Percentiles rank a stretch among this genome's conserved stretches.
Evolutionary conservation across 1,139 yeast genomes (phyloP).

Genomic region (Protomyces gravidus): DNA sequence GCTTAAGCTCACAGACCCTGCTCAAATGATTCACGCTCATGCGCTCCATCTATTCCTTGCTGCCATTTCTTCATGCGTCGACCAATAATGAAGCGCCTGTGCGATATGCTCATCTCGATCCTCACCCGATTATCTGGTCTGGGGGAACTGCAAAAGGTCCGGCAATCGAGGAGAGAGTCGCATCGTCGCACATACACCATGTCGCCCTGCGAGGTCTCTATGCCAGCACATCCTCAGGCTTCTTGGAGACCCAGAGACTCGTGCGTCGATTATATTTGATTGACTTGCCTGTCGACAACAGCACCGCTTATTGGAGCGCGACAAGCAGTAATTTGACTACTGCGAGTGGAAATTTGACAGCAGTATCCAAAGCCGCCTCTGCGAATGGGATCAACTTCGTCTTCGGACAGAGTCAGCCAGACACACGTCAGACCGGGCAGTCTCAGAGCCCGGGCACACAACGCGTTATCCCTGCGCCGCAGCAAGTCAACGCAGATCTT

Average conservation of each 20-base stretch:
- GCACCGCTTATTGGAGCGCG: not conserved
- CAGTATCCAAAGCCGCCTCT: slow-evolving; percentile 6
- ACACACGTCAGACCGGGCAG: not conserved
- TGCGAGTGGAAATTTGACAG: not conserved
- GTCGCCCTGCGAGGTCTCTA: slow-evolving; percentile 1
- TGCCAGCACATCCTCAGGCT: slow-evolving; percentile 1
- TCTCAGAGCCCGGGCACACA: not conserved
- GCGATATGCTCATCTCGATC: not conserved
- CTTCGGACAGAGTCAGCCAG: not conserved
- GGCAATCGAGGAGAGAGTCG: not conserved
- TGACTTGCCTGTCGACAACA: not conserved
- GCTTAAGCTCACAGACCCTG: too few species aligned
- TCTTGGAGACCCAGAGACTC: slow-evolving; percentile 1
- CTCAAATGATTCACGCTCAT: not conserved
- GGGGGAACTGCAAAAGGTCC: not conserved
- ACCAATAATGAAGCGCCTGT: not conserved
- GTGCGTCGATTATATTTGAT: not conserved
- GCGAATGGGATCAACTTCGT: slow-evolving; percentile 7
- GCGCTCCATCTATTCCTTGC: not conserved
- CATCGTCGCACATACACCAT: not conserved
- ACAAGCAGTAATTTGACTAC: not conserved
- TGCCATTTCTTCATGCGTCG: not conserved
- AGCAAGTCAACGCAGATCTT: not conserved
- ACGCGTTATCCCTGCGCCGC: not conserved
- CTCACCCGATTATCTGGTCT: not conserved